phyloP scores from a whole-genome alignment of 768 basidiomycete genomes.

The Tubosaeta sp. region DNA sequence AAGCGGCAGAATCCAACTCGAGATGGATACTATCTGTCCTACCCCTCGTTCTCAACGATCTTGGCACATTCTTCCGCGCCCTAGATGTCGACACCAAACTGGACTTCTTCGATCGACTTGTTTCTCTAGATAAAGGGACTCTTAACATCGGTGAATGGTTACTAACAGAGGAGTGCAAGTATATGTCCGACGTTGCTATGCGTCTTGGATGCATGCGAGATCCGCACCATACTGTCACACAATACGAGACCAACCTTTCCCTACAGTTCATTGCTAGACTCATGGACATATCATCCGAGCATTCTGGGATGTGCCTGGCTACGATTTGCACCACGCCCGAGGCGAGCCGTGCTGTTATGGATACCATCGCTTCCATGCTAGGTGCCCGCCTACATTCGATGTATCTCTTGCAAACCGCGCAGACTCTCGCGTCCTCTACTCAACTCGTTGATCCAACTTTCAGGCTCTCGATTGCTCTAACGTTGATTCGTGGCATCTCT shows the following conservation, averaged over 20 bases:
- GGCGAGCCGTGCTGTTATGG: slow-evolving; percentile 37
- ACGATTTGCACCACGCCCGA: slow-evolving; percentile 43
- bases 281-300: slow-evolving; percentile 34
- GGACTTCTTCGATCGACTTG: slow-evolving; percentile 50
- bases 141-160: slow-evolving; percentile 52
- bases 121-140: slow-evolving; percentile 44
- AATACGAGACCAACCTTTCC: slow-evolving; percentile 46
- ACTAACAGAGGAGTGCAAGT: slow-evolving; percentile 56
- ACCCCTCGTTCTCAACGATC: slow-evolving; percentile 51
- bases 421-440: slow-evolving; percentile 25
- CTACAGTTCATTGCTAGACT: slow-evolving; percentile 50
- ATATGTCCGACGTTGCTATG: slow-evolving; percentile 39
- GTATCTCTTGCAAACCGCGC: slow-evolving; percentile 41
- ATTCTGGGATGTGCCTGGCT: slow-evolving; percentile 41
- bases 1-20: slow-evolving; percentile 30
- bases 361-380: slow-evolving; percentile 43
- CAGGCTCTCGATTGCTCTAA: slow-evolving; percentile 32
- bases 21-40: slow-evolving; percentile 53
- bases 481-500: slow-evolving; percentile 29
- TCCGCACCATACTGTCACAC: slow-evolving; percentile 37
- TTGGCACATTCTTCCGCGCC: slow-evolving; percentile 51
- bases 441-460: slow-evolving; percentile 24
- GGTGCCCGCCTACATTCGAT: slow-evolving; percentile 45
- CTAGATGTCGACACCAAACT: slow-evolving; percentile 55
- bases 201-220: slow-evolving; percentile 30